These are phyloP conservation scores for Globisporangium camurandrum DNA, from an alignment of 352 stramenopile genomes.

Conservation along the genomic window DNA sequence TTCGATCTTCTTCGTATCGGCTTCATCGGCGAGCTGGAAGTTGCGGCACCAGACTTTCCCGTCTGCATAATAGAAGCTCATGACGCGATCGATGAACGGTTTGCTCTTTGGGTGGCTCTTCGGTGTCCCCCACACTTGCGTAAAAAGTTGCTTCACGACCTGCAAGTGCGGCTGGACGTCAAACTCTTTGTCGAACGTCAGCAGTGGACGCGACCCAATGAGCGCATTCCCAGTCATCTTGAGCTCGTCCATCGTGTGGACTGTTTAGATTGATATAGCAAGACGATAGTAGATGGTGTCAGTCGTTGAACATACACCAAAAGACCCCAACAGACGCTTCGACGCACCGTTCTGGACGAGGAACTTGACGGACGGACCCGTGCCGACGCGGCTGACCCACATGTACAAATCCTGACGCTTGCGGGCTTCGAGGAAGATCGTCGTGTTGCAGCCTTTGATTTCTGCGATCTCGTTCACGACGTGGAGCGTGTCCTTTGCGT, in stretches of 20 bases:
- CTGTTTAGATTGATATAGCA: constrained; percentile 16
- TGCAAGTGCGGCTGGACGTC: constrained; percentile 88
- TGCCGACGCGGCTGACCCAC: constrained; percentile 94
- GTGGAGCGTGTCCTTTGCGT: constrained; percentile 90
- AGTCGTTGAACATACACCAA: not conserved
- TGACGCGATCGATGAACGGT: constrained; percentile 98
- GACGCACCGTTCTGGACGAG: constrained; percentile 93
- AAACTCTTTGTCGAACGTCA: constrained; percentile 96
- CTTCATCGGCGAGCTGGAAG: constrained; percentile 90
- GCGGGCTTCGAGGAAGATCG: constrained; percentile 94
- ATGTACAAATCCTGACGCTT: constrained; percentile 99
- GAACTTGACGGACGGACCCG: constrained; percentile 96
- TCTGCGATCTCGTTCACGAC: constrained; percentile 99
- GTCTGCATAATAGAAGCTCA: constrained; percentile 94
- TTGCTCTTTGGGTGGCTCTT: constrained; percentile 99
- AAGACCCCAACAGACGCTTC: not conserved
- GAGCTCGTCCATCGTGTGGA: constrained; percentile 99
- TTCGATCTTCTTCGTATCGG: constrained; percentile 90
- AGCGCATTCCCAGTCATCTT: constrained; percentile 99
- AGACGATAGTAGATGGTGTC: not conserved
- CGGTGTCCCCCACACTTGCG: constrained; percentile 92
- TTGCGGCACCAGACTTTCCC: constrained; percentile 98
- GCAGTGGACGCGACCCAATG: constrained; percentile 93
- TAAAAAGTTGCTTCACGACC: constrained; percentile 96
- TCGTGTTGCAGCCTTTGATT: constrained; percentile 97